Evolutionary conservation across 2,329 filamentous ascomycete species (phyloP), one percentile per base, ranked within the genome.

Genomic region (Fusarium setosum): DNA sequence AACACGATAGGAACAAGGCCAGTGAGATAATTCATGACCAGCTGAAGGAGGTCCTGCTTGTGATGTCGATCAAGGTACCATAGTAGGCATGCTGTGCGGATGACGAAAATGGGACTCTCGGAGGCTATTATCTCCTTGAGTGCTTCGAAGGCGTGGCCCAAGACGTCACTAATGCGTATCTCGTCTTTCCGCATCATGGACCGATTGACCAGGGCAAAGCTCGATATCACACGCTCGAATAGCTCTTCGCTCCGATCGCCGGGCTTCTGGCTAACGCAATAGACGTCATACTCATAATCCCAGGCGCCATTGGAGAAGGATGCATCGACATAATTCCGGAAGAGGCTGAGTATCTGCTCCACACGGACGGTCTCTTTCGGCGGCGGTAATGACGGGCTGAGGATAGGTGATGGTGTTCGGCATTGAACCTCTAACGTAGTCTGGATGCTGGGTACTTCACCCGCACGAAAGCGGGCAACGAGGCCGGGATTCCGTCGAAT

Each of bases 401-500:
- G 67, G 13, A 58, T 59, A 4, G 74, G 69, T 7, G 69, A 66
- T 8, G 75, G 75, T 6, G 75, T 76, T 38, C 68, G 69, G 32
- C 75, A 77, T 42, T 74, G 71, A 11, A 77, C 75, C 44, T 77
- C 75, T 24, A 70, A 54, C 4, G 65, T 64, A 0, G 75, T 75
- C 56, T 77, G 75, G 4, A 69, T 56, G 50, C 68, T 76, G 23
- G 75, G 75, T 4, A 69, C 59, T 13, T 76, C 65, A 13, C 75
- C 75, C 8, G 74, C 73, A 17, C 66, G 69, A 37, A 76, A 74
- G 5, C 71, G 73, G 37, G 75, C 70, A 20, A 78, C 69, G 10
- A 78, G 70, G 2, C 71, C 67, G 6, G 78, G 79, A 48, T 80
- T 80, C 4, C 77, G 72, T 61, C 79, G 77, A 26, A 81, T 70